Base-by-base conservation (phyloP, 1,284 basidiomycete genomes). In the Ceratobasidium sp. region DNA sequence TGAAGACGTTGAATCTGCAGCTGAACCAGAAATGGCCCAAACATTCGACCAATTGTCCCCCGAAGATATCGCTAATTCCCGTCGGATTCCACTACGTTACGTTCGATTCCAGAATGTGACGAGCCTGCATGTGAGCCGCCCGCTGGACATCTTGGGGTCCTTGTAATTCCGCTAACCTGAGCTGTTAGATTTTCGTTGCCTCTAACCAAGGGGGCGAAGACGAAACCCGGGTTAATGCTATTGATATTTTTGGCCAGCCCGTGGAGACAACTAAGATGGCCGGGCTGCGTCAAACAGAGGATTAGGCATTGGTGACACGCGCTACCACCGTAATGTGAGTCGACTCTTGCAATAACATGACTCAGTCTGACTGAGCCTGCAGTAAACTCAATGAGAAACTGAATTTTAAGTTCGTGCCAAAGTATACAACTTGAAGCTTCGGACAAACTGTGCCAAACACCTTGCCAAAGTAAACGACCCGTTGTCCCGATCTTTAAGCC, bases 41-140 rank as follows among this genome's bases (percentile, higher is more conserved):
- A 81, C 87, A 11, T 78, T 92, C 19, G 84, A 85, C 64, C 80
- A 68, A 27, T 22, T 71, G 41, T 71, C 92, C 37, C 80, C 82
- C 27, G 82, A 84, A 74, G 85, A 86, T 31, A 85, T 88, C 76
- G 84, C 59, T 9, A 62, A 74, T 19, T 62, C 59, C 2, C 71
- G 71, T 27, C 58, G 58, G 56, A 75, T 71, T 56, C 77, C 86
- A 11, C 82, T 95, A 79, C 85, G 90, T 74, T 92, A 87, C 78
- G 93, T 95, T 27, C 85, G 90, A 63, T 95, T 95, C 82, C 93
- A 94, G 83, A 86, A 83, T 53, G 92, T 95, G 71, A 89, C 87
- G 76, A 90, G 86, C 75, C 80, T 94, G 63, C 89, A 91, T 81
- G 91, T 91, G 76, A 77, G 90, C 85, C 13, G 41, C 48, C 31